Percentiles rank a stretch among this genome's conserved stretches.
These are phyloP conservation scores for Pholiota molesta DNA, from an alignment of 768 basidiomycete species.

Conservation along the genomic window DNA sequence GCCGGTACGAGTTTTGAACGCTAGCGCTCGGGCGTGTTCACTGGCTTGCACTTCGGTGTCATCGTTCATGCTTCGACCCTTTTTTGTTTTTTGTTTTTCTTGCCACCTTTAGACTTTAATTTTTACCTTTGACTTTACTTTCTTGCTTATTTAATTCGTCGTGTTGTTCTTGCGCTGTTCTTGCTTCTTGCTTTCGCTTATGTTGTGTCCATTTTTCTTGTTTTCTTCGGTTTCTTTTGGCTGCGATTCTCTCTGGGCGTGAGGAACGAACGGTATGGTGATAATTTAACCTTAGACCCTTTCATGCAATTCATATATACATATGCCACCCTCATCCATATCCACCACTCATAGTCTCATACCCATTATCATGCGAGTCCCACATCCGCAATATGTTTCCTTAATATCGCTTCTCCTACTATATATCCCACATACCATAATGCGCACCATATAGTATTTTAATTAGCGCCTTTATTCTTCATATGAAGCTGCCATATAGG, in stretches of 20 bases:
- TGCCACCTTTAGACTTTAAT: background rate
- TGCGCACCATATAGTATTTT: conserved; percentile 2
- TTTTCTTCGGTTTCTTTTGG: background rate
- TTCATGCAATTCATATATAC: background rate
- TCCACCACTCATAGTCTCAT: background rate
- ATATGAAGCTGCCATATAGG: background rate
- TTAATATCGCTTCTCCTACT: conserved; percentile 72
- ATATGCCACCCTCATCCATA: background rate
- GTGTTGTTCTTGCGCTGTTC: background rate
- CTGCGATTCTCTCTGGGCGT: too few relatives aligned
- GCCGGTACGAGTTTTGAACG: conserved; percentile 31
- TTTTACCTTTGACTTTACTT: background rate
- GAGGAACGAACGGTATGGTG: background rate
- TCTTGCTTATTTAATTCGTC: background rate
- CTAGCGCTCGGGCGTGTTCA: background rate
- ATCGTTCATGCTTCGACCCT: background rate
- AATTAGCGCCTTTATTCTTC: background rate
- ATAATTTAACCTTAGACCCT: background rate
- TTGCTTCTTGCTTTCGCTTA: background rate
- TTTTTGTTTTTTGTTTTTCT: background rate
- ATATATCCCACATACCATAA: conserved; percentile 12
- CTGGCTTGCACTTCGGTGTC: background rate
- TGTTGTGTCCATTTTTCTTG: background rate
- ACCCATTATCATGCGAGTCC: conserved; percentile 39
- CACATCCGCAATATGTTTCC: conserved; percentile 62